Base-by-base conservation (phyloP, 345 rosid genomes). In the Angophora floribunda region DNA sequence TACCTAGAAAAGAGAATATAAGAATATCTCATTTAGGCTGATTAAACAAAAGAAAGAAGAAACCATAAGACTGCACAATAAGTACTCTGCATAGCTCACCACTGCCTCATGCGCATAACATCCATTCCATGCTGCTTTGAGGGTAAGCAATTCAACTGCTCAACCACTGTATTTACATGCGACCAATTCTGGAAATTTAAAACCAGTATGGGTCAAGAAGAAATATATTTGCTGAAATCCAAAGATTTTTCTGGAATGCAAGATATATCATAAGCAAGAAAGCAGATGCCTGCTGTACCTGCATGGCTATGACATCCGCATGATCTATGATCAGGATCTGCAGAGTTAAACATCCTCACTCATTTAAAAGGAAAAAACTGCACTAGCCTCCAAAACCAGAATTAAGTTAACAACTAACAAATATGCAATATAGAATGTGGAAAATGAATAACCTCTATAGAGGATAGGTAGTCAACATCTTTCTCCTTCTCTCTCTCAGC, bases 261-360 rank as follows among this genome's bases (percentile, higher is more conserved):
- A 52, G 26, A 86, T 7, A 63, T 36, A 87, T 32, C 47, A 89
- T 44, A 80, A 86, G 86, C 88, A 93, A 82, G 67, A 85, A 80
- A 89, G 85, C 79, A 86, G 86, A 90, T 79, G 88, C 86, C 87
- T 52, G 67, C 13, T 24, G 67, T 90, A 96, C 99, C 99, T 97
- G 99, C 98, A 96, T 93, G 80, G 97, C 92, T 90, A 97, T 96
- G 85, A 97, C 94, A 91, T 97, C 99, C 26, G 99, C 97, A 90
- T 97, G 98, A 91, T 97, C 99, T 89, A 97, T 92, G 88, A 97
- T 91, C 91, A 96, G 94, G 90, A 97, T 95, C 99, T 97, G 95
- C 80, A 70, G 47, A 36, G 47, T 70, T 32, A 70, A 70, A 70
- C 47, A 70, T 70, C 47, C 13, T 36, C 47, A 70, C 80, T 36